phyloP scores from a whole-genome alignment of 1,284 basidiomycete genomes.

The Moniliophthora roreri region DNA sequence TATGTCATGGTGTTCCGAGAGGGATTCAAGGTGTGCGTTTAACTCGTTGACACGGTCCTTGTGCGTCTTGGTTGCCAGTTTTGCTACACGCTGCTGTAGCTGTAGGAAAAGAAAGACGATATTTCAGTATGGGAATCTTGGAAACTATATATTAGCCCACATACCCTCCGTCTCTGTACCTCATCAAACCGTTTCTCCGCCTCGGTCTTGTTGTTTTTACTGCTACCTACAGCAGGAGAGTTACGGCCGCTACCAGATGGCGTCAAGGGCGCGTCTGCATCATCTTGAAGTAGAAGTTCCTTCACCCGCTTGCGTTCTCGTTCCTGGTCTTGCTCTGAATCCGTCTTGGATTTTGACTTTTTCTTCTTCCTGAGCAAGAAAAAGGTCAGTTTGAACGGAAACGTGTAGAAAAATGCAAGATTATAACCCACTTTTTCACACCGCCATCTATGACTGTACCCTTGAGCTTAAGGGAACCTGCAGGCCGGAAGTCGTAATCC shows the following conservation, averaged over 20 bases:
- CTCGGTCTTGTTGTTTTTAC: conserved; percentile 72
- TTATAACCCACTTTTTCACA: conserved; percentile 72
- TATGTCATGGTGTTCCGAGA: conserved; percentile 93
- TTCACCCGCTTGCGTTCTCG: conserved; percentile 46
- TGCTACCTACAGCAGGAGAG: conserved; percentile 49
- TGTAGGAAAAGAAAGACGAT: conserved; percentile 27
- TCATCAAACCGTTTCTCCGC: conserved; percentile 91
- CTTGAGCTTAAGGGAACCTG: conserved; percentile 90
- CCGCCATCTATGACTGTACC: conserved; percentile 76
- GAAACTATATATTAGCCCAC: too few species aligned
- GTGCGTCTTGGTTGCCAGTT: conserved; percentile 85
- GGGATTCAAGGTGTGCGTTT: conserved; percentile 84
- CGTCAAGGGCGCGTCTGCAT: conserved; percentile 42
- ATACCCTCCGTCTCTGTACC: conserved; percentile 77
- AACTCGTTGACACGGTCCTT: conserved; percentile 95
- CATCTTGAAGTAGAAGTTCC: conserved; percentile 50
- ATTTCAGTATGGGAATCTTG: background rate
- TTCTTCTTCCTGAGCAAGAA: conserved; percentile 81
- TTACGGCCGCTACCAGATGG: conserved; percentile 56
- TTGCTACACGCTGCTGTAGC: conserved; percentile 81
- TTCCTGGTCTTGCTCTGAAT: conserved; percentile 34
- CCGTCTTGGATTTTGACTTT: conserved; percentile 65
- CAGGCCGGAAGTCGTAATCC: conserved; percentile 85
- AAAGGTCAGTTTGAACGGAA: conserved; percentile 18
- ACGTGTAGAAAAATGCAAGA: background rate